phyloP scores from a whole-genome alignment of 257 asterid species.

The Primulina eburnea region DNA sequence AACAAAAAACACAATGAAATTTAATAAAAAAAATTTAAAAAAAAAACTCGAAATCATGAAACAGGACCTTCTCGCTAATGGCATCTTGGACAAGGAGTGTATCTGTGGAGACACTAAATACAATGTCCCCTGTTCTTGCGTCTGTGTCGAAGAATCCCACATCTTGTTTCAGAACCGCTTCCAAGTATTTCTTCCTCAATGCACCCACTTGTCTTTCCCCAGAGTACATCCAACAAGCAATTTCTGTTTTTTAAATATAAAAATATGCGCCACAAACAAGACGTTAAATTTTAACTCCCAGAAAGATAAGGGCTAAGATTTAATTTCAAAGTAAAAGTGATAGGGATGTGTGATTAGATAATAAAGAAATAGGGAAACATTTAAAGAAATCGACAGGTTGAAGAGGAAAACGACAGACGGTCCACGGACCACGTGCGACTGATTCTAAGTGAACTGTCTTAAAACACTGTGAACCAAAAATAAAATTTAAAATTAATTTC shows the following conservation, averaged over 20 bases:
- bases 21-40: too few species aligned
- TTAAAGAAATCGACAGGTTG: conserved; percentile 53
- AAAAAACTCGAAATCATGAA: not conserved
- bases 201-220: conserved; percentile 96
- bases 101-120: conserved; percentile 93
- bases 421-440: conserved; percentile 95
- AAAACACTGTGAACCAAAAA: conserved; percentile 15
- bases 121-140: conserved; percentile 97
- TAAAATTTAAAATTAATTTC: not conserved
- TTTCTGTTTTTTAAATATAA: conserved; percentile 43
- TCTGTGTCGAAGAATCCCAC: conserved; percentile 99
- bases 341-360: conserved; percentile 61
- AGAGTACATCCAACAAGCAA: conserved; percentile 95
- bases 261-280: not conserved
- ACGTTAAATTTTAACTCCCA: conserved; percentile 8
- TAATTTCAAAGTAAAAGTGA: conserved; percentile 38
- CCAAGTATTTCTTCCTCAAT: conserved; percentile 83
- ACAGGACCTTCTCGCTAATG: conserved; percentile 87
- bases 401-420: conserved; percentile 73
- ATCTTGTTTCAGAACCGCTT: conserved; percentile 92
- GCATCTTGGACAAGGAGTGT: conserved; percentile 99
- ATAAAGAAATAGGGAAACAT: conserved; percentile 33
- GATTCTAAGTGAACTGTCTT: conserved; percentile 47
- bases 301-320: conserved; percentile 17
- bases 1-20: not conserved